These are phyloP conservation scores for Colletotrichum noveboracense DNA, from an alignment of 2,329 filamentous ascomycete species.

Conservation along the genomic window DNA sequence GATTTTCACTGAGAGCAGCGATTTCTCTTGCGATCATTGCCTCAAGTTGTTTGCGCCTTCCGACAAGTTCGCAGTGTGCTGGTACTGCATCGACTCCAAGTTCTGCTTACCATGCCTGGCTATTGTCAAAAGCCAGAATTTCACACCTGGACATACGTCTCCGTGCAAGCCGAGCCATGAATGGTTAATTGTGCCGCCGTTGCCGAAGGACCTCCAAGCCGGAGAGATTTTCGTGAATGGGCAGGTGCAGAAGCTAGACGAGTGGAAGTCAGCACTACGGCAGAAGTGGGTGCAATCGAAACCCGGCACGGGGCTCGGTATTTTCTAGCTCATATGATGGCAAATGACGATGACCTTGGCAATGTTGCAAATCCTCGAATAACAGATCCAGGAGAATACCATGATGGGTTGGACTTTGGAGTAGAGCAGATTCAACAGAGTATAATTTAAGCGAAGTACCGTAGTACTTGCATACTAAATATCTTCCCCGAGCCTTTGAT, in stretches of 20 bases:
- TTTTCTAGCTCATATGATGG: neutral
- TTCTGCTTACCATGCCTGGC: constrained; percentile 41
- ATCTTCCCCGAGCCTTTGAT: neutral
- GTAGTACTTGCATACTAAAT: neutral
- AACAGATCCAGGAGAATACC: neutral
- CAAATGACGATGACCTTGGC: neutral
- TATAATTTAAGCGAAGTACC: neutral
- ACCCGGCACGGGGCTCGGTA: neutral
- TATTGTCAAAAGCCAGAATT: constrained; percentile 30
- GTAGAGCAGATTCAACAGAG: neutral
- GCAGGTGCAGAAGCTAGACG: constrained; percentile 33
- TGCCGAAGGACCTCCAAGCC: constrained; percentile 37
- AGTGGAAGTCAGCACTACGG: constrained; percentile 40
- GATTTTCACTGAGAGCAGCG: constrained; percentile 18
- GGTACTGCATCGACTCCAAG: constrained; percentile 40
- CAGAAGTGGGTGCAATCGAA: constrained; percentile 23
- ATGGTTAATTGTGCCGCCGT: constrained; percentile 43
- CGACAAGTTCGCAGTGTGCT: constrained; percentile 40
- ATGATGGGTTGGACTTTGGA: neutral
- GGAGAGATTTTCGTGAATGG: constrained; percentile 44
- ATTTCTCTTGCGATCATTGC: constrained; percentile 39
- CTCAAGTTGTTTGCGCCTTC: constrained; percentile 35
- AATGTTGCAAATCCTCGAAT: neutral
- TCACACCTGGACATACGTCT: constrained; percentile 26
- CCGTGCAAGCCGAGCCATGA: constrained; percentile 36